phyloP scores from a whole-genome alignment of 192 early-diverging fungal species.

The Backusella luteola region DNA sequence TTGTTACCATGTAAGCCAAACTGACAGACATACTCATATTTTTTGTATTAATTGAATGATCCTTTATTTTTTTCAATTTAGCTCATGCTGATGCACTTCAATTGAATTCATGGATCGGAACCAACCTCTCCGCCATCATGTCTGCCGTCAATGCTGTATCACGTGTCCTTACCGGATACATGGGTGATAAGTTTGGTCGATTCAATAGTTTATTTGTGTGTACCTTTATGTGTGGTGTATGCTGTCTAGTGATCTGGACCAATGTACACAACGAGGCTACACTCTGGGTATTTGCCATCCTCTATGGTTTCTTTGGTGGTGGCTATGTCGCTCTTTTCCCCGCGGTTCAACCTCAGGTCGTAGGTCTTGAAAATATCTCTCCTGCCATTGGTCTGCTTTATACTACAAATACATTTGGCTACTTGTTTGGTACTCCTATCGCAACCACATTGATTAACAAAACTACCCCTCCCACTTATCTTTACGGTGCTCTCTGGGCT shows the following conservation, averaged over 20 bases:
- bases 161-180: conserved; percentile 40
- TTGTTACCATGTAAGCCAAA: conserved; percentile 29
- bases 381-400: conserved; percentile 40
- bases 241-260: conserved; percentile 47
- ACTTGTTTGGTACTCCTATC: conserved; percentile 40
- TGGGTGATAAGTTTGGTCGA: conserved; percentile 45
- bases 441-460: conserved; percentile 32
- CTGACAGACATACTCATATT: not conserved
- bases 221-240: conserved; percentile 40
- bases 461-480: conserved; percentile 10
- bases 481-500: conserved; percentile 22
- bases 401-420: conserved; percentile 42
- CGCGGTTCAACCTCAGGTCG: conserved; percentile 35
- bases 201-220: conserved; percentile 43
- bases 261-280: conserved; percentile 37
- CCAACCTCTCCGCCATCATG: conserved; percentile 42
- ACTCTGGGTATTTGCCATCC: conserved; percentile 39
- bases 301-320: conserved; percentile 49
- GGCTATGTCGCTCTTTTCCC: conserved; percentile 46
- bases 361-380: conserved; percentile 37
- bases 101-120: conserved; percentile 30
- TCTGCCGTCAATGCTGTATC: conserved; percentile 47
- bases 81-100: conserved; percentile 23
- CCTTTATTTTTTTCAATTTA: not conserved
- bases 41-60: not conserved